Evolutionary conservation across 352 stramenopile genomes (phyloP), one percentile per base, ranked within the genome.

Genomic region (Thraustochytrium sp.): DNA sequence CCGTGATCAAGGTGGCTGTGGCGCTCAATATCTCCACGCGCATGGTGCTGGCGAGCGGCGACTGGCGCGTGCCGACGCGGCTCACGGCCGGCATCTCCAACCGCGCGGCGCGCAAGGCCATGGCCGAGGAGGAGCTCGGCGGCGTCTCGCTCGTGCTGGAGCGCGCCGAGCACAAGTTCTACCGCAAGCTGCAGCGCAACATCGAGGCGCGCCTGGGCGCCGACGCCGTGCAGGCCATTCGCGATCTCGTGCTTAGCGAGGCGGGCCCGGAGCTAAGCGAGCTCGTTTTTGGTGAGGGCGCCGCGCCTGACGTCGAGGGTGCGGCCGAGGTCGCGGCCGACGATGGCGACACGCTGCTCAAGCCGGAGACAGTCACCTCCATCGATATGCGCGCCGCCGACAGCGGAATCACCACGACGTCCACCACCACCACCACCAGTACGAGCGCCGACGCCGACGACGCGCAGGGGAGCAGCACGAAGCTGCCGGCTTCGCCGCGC

Each of bases 171-270:
- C 48, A 64, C 18, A 80, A 64, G 38, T 80, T 80, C 40, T 80
- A 80, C 51, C 23, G 21, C 68, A 80, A 80, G 51, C 49, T 80
- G 29, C 68, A 80, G 51, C 31, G 40, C 31, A 80, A 80, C 51
- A 40, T 80, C 42, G 68, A 61, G 51, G 68, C 68, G 31, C 68
- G 68, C 26, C n/a, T 80, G 44, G 68, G 68, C 46, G 31, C 48
- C 18, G 11, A 46, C 3, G 44, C 31, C 38, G 42, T 51, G 36
- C n/a, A 26, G 23, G 29, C 34, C 46, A 80, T 80, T 26, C 26
- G 40, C 13, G 48, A 18, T 3, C 21, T 46, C 13, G 68, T 80
- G 11, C n/a, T 38, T 18, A 42, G 63, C 8, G 23, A 80, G 38
- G 46, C 51, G 8, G 65, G 46, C 18, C 65, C 65, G 18, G 59